Conservation (phyloP, 1,284 basidiomycete species). For the Ganoderma lucidum region DNA sequence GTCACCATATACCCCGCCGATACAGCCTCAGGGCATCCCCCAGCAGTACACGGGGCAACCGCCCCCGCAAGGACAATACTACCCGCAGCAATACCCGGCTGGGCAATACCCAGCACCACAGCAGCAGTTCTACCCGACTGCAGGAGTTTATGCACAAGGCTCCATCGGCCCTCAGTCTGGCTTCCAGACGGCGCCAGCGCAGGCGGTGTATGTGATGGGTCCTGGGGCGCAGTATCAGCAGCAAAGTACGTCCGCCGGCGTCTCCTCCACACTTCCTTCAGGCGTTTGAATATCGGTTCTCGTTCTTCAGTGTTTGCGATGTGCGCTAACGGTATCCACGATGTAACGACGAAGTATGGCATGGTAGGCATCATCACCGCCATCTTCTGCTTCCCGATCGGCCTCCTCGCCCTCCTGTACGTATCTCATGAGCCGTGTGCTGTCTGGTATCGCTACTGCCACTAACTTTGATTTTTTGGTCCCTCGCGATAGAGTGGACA, state of each 20-base stretch:
- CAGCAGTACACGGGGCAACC: constrained; percentile 2
- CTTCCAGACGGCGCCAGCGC: constrained; percentile 5
- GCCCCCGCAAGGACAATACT: background rate
- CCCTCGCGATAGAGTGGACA: background rate
- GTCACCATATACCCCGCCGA: constrained; percentile 8
- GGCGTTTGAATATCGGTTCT: background rate
- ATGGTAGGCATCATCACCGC: constrained; percentile 38
- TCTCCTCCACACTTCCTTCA: background rate
- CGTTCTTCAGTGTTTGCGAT: constrained; percentile 32
- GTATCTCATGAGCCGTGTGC: background rate
- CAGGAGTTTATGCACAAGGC: background rate
- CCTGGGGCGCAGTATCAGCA: constrained; percentile 27
- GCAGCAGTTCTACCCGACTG: background rate
- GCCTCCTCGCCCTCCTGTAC: constrained; percentile 39
- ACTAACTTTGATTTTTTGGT: background rate
- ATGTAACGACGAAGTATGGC: constrained; percentile 36
- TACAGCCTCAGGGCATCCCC: constrained; percentile 8
- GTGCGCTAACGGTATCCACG: constrained; percentile 40
- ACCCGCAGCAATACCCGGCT: background rate
- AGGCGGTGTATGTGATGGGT: constrained; percentile 12
- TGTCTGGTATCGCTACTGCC: background rate
- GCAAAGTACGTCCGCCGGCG: constrained; percentile 20
- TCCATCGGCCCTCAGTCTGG: constrained; percentile 3
- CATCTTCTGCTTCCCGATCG: constrained; percentile 38
- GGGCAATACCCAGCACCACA: background rate